phyloP scores from a whole-genome alignment of 441 rosid species.

The Hypseocharis bilobata region DNA sequence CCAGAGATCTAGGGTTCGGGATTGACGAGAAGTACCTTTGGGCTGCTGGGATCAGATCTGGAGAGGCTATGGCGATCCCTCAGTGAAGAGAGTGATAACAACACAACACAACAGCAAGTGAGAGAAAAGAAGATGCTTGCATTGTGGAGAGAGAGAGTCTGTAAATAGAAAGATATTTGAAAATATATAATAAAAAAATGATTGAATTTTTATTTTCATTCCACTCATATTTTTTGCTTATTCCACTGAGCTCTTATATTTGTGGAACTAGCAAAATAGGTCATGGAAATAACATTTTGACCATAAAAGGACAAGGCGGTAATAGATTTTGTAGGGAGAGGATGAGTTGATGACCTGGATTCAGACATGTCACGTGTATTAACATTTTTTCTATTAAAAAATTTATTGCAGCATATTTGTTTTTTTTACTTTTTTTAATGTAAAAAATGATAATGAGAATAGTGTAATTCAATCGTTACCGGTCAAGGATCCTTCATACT shows the following conservation, averaged over 20 bases:
- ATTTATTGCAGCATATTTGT: no score
- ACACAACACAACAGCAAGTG: conserved; percentile 3
- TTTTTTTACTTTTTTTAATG: no score
- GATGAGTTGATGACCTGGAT: background rate
- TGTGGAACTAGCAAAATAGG: background rate
- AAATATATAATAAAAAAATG: background rate
- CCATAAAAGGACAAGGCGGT: background rate
- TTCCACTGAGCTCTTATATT: background rate
- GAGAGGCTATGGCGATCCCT: background rate
- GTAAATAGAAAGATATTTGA: background rate
- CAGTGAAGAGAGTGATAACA: background rate
- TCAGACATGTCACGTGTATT: background rate
- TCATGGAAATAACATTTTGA: background rate
- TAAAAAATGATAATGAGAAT: no score
- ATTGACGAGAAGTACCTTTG: background rate
- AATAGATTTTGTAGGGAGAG: background rate
- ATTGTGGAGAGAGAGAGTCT: background rate
- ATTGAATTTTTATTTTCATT: background rate
- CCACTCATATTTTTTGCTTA: background rate
- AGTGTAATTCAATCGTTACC: no score
- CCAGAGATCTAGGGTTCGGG: background rate
- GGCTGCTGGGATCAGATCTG: background rate
- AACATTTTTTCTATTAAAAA: no score
- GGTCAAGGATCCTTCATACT: no score
- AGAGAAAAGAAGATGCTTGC: background rate